A percentile compares a stretch with the other conserved stretches of the same genome.
phyloP scores from a whole-genome alignment of 805 yeast genomes.

The Pichia pseudocactophila region DNA sequence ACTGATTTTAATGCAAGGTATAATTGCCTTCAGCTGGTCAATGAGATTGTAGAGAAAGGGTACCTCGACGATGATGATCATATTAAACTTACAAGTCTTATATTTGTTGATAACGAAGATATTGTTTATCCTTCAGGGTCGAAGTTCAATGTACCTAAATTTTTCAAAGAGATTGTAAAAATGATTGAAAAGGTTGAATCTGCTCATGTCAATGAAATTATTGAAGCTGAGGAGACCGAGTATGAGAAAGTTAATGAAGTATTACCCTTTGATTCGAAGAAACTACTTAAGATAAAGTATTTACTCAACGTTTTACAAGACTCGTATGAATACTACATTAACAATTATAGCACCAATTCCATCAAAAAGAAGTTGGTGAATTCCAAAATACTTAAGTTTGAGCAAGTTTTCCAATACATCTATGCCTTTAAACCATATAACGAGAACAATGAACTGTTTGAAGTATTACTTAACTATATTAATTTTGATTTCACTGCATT shows the following conservation, averaged over 20 bases:
- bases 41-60: constrained; percentile 50
- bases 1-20: constrained; percentile 46
- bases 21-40: constrained; percentile 41
- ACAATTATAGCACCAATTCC: constrained; percentile 11
- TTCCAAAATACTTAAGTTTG: constrained; percentile 15
- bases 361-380: constrained; percentile 11
- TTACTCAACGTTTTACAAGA: constrained; percentile 24
- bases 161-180: constrained; percentile 42
- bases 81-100: constrained; percentile 33
- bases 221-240: constrained; percentile 28
- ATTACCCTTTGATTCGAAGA: constrained; percentile 22
- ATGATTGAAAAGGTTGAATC: constrained; percentile 40
- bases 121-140: constrained; percentile 18
- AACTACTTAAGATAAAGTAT: constrained; percentile 22
- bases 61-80: constrained; percentile 55
- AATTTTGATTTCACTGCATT: constrained; percentile 37
- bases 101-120: constrained; percentile 25
- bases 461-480: constrained; percentile 32
- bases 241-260: constrained; percentile 21
- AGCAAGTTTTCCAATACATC: constrained; percentile 26
- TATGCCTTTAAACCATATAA: constrained; percentile 29
- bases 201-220: constrained; percentile 30
- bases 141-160: constrained; percentile 19
- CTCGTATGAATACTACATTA: constrained; percentile 21
- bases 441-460: constrained; percentile 27